These are phyloP conservation scores for Yarrowia osloensis DNA, from an alignment of 805 yeast species.

Conservation along the genomic window DNA sequence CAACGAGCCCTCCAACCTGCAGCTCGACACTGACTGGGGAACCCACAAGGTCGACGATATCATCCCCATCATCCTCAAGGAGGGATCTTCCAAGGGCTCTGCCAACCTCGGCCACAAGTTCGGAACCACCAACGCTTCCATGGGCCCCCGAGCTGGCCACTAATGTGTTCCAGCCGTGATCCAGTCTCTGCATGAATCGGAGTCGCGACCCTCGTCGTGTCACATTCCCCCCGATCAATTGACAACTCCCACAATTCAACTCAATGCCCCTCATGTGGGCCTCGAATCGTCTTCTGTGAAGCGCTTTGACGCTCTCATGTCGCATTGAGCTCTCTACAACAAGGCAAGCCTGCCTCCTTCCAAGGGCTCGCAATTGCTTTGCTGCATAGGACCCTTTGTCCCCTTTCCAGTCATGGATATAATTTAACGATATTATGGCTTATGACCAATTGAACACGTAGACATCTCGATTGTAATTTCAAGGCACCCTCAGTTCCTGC, in stretches of 20 bases:
- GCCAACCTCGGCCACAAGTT: constrained; percentile 17
- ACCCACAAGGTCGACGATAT: constrained; percentile 29
- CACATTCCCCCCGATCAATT: not conserved
- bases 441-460: not conserved
- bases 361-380: not conserved
- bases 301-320: not conserved
- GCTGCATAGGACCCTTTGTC: not conserved
- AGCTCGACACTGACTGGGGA: constrained; percentile 31
- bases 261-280: not conserved
- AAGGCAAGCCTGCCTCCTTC: not conserved
- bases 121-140: constrained; percentile 30
- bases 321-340: not conserved
- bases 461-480: not conserved
- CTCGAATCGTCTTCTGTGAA: not conserved
- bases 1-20: constrained; percentile 30
- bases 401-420: not conserved
- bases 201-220: not conserved
- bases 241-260: no score
- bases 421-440: not conserved
- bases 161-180: not conserved
- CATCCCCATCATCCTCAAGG: constrained; percentile 16
- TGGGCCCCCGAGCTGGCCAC: constrained; percentile 22
- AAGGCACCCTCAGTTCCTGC: no score
- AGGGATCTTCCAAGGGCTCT: constrained; percentile 13
- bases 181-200: not conserved